A percentile compares a stretch with the other conserved stretches of the same genome.
Evolutionary conservation across 1,284 basidiomycete genomes (phyloP).

Genomic region (Trametes sp.): DNA sequence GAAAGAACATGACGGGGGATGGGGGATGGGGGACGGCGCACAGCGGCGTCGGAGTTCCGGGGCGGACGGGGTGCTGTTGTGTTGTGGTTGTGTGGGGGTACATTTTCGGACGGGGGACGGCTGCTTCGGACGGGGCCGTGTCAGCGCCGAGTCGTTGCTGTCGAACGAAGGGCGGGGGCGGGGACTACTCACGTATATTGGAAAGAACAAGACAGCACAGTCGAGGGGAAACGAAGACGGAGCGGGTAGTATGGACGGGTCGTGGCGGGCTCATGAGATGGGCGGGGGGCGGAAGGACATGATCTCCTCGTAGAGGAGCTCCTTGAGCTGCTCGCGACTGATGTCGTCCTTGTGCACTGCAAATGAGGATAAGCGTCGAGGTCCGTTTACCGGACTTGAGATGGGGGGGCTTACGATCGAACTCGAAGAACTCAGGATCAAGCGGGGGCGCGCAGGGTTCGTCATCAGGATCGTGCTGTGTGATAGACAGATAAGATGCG

Average conservation of each 20-base stretch:
- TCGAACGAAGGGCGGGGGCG: neutral
- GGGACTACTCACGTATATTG: slow-evolving; percentile 21
- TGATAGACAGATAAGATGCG: neutral
- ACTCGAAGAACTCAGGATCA: slow-evolving; percentile 92
- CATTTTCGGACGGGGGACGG: slow-evolving; percentile 11
- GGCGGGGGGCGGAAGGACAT: slow-evolving; percentile 80
- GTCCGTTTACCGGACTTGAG: neutral
- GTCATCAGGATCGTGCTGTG: slow-evolving; percentile 88
- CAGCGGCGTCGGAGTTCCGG: slow-evolving; percentile 9
- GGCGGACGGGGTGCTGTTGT: neutral
- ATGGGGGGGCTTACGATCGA: slow-evolving; percentile 66
- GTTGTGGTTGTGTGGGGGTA: slow-evolving; percentile 6
- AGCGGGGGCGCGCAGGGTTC: slow-evolving; percentile 92
- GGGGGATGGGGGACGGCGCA: slow-evolving; percentile 10
- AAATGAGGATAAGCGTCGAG: neutral
- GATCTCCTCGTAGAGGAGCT: slow-evolving; percentile 73
- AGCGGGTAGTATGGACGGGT: neutral
- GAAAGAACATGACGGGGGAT: no score
- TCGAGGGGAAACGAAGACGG: slow-evolving; percentile 13
- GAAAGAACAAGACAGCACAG: slow-evolving; percentile 28
- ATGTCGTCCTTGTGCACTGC: slow-evolving; percentile 93
- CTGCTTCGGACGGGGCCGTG: neutral
- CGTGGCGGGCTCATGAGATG: slow-evolving; percentile 50
- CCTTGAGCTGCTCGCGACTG: slow-evolving; percentile 83
- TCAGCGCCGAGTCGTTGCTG: neutral